Conservation (phyloP, 768 basidiomycete genomes). For the Inosperma sp. region DNA sequence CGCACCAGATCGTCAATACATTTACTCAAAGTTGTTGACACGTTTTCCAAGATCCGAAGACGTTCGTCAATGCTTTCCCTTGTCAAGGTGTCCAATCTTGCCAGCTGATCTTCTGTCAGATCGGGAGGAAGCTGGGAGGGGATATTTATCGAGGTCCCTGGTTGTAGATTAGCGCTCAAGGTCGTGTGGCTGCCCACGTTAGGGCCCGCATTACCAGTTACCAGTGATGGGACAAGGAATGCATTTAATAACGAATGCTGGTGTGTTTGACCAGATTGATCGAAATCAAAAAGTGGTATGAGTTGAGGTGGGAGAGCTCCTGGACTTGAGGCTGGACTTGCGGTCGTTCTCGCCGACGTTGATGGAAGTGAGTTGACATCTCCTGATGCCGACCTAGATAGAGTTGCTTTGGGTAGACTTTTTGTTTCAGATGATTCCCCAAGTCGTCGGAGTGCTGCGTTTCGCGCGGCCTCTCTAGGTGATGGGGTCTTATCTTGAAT, state of each 20-base stretch:
- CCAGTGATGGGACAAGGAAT: too few relatives aligned
- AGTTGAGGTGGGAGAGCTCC: background rate
- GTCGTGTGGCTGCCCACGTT: too few relatives aligned
- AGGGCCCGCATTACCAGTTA: too few relatives aligned
- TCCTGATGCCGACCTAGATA: constrained; percentile 3
- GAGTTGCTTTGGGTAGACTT: background rate
- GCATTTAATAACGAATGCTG: too few relatives aligned
- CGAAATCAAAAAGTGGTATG: constrained; percentile 9
- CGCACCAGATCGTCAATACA: constrained; percentile 77
- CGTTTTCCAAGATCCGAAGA: constrained; percentile 69
- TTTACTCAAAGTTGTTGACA: constrained; percentile 66
- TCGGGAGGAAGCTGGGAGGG: constrained; percentile 19
- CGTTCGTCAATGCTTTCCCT: constrained; percentile 84
- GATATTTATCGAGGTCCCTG: background rate
- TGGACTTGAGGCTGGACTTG: background rate
- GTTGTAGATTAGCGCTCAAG: too few relatives aligned
- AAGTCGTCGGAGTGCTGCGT: constrained; percentile 59
- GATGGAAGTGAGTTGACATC: background rate
- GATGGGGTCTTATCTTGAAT: constrained; percentile 6
- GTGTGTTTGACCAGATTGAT: background rate
- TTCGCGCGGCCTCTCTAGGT: constrained; percentile 51
- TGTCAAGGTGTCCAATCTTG: constrained; percentile 59
- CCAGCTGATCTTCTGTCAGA: constrained; percentile 62
- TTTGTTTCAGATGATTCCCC: constrained; percentile 17
- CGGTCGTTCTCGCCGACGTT: background rate